Conservation (phyloP, 495 filamentous ascomycete species). For the Apodospora peruviana region DNA sequence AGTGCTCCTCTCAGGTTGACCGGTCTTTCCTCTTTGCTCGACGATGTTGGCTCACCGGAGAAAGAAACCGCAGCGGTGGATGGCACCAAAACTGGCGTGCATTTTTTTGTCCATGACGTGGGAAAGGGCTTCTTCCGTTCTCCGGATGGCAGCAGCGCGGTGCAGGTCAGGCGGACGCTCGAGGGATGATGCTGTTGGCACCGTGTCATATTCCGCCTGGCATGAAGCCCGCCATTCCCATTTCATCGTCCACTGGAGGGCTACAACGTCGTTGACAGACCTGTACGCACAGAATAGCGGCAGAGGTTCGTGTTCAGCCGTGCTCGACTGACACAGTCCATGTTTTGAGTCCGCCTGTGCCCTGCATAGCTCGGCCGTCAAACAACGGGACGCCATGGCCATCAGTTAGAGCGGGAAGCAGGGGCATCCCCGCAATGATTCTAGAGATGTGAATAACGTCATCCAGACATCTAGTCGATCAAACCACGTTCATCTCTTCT, state of each 20-base stretch:
- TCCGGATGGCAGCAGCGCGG: conserved; percentile 2
- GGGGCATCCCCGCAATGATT: conserved; percentile 27
- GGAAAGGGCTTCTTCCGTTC: conserved; percentile 9
- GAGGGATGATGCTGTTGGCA: background rate
- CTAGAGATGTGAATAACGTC: conserved; percentile 21
- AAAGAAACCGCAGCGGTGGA: background rate
- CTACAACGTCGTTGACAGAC: conserved; percentile 3
- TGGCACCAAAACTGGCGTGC: background rate
- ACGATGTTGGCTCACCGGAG: background rate
- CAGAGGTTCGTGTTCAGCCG: conserved; percentile 13
- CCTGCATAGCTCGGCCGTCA: conserved; percentile 17
- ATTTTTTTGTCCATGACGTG: conserved; percentile 6
- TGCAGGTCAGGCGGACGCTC: background rate
- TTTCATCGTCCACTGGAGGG: conserved; percentile 7
- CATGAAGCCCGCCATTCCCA: conserved; percentile 9
- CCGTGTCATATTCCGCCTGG: conserved; percentile 1
- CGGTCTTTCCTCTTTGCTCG: background rate
- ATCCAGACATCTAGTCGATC: conserved; percentile 17
- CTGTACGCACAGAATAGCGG: conserved; percentile 3
- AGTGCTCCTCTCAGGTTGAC: background rate
- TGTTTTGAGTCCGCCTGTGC: conserved; percentile 26
- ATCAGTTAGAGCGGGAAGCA: conserved; percentile 18
- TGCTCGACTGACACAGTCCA: conserved; percentile 24
- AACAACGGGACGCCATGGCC: conserved; percentile 16
- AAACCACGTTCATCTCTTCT: conserved; percentile 23